These are phyloP conservation scores for Lasiosphaeria miniovina DNA, from an alignment of 495 filamentous ascomycete species.

Conservation along the genomic window DNA sequence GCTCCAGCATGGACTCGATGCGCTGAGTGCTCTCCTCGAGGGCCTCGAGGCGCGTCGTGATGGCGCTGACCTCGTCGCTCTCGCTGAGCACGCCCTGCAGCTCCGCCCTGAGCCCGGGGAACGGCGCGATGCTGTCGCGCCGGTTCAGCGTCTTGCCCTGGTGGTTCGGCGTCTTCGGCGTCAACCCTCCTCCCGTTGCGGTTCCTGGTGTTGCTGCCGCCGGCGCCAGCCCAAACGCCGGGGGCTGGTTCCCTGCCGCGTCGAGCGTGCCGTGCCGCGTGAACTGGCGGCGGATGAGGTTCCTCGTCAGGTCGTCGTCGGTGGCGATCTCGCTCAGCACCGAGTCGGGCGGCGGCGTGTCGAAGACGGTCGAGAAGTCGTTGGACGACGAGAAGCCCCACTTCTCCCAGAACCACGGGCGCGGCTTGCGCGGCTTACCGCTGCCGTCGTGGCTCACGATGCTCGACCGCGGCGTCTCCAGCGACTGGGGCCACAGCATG, in stretches of 20 bases:
- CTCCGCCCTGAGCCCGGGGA: conserved; percentile 36
- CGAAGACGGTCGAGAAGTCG: conserved; percentile 66
- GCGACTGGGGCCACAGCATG: conserved; percentile 35
- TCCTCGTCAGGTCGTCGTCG: conserved; percentile 50
- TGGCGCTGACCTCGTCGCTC: conserved; percentile 33
- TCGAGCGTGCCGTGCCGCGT: conserved; percentile 31
- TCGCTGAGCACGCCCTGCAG: conserved; percentile 38
- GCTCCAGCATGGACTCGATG: conserved; percentile 37
- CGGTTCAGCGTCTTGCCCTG: conserved; percentile 30
- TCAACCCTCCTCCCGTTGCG: no score
- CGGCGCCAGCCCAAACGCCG: not conserved
- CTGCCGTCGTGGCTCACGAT: conserved; percentile 11
- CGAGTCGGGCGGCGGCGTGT: conserved; percentile 59
- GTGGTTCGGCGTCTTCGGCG: not conserved
- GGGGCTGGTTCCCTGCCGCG: not conserved
- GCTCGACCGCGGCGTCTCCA: not conserved
- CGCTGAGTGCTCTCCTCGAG: conserved; percentile 38
- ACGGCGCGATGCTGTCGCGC: conserved; percentile 47
- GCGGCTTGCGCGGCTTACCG: conserved; percentile 15
- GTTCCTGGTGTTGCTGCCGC: not conserved
- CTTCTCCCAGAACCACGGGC: conserved; percentile 40
- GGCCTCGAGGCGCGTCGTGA: conserved; percentile 34
- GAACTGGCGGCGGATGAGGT: conserved; percentile 48
- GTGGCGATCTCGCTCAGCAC: conserved; percentile 54
- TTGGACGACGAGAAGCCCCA: conserved; percentile 57